phyloP scores from a whole-genome alignment of 495 filamentous ascomycete genomes.

The Tuber indicum region DNA sequence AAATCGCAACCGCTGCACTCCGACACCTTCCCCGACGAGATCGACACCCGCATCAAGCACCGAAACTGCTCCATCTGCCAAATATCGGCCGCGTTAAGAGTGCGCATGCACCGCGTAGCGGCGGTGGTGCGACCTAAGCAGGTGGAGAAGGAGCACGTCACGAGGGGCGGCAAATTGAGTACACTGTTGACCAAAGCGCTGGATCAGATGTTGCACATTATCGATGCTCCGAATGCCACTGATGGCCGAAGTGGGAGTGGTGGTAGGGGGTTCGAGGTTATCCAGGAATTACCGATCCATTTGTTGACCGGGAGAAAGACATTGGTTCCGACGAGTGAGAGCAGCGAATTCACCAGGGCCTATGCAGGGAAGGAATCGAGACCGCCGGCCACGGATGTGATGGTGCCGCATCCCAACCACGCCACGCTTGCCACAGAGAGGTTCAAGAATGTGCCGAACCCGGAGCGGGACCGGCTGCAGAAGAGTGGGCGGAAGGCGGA shows the following conservation, averaged over 20 bases:
- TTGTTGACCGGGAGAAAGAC: slow-evolving; percentile 71
- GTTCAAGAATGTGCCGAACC: slow-evolving; percentile 41
- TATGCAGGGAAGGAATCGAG: slow-evolving; percentile 85
- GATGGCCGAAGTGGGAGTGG: slow-evolving; percentile 22
- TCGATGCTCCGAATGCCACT: slow-evolving; percentile 40
- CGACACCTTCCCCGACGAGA: too few species aligned
- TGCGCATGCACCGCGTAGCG: too few species aligned
- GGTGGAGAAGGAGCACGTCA: too few species aligned
- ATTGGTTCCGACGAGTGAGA: slow-evolving; percentile 86
- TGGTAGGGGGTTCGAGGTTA: slow-evolving; percentile 56
- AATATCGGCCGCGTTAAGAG: too few species aligned
- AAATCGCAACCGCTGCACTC: too few species aligned
- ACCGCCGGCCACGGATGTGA: slow-evolving; percentile 74
- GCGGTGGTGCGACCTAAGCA: too few species aligned
- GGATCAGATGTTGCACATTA: slow-evolving; percentile 70
- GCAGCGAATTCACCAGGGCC: slow-evolving; percentile 75
- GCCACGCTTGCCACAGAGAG: slow-evolving; percentile 56
- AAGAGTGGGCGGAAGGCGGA: slow-evolving; percentile 39
- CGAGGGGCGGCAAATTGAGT: slow-evolving; percentile 69
- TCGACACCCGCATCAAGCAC: too few species aligned
- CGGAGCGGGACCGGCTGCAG: slow-evolving; percentile 43
- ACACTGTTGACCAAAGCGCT: slow-evolving; percentile 68
- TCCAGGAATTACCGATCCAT: slow-evolving; percentile 87
- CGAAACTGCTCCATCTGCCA: too few species aligned
- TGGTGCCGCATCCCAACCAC: slow-evolving; percentile 84